Conservation (phyloP, 257 asterid genomes). For the Rubia yunnanensis region DNA sequence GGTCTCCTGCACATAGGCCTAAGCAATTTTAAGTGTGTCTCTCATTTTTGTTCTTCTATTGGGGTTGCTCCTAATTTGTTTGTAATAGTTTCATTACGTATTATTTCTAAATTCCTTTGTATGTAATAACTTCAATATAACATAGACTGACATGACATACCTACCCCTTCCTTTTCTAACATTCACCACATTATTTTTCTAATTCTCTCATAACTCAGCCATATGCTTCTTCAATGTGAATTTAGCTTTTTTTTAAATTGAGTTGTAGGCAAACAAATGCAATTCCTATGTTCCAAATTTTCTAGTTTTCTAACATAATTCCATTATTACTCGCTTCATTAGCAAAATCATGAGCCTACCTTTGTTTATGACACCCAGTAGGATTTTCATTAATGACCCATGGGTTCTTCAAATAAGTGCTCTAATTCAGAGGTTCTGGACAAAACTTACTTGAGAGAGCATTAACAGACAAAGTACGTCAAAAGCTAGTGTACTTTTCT, state of each 20-base stretch:
- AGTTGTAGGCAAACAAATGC: background rate
- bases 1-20: too few relatives aligned
- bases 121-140: too few relatives aligned
- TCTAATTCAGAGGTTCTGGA: background rate
- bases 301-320: background rate
- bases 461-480: background rate
- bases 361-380: background rate
- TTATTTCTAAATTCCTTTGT: background rate
- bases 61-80: background rate
- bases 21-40: background rate
- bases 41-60: background rate
- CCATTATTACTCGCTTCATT: background rate
- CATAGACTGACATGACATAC: too few relatives aligned
- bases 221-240: background rate
- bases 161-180: background rate
- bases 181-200: too few relatives aligned
- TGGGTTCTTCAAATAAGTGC: background rate
- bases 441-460: background rate
- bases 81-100: background rate
- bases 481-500: background rate
- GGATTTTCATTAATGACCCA: background rate
- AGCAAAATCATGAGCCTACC: too few relatives aligned
- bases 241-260: too few relatives aligned
- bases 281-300: background rate
- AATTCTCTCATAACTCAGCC: background rate